phyloP scores from a whole-genome alignment of 345 rosid species.

The Salix dunnii region DNA sequence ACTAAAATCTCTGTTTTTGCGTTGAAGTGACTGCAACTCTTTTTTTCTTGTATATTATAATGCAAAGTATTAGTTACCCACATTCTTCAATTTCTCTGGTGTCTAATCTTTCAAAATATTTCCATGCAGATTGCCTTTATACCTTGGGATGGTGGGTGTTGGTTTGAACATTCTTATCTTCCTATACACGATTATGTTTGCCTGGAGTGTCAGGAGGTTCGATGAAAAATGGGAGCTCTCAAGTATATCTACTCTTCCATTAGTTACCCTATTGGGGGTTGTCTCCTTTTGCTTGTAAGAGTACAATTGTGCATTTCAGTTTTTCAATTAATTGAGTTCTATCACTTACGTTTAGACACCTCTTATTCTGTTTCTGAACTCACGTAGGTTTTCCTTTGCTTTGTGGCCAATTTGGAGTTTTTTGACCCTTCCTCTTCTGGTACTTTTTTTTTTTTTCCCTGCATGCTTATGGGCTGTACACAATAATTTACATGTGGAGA shows the following conservation, averaged over 20 bases:
- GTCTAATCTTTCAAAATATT: slow-evolving; percentile 1
- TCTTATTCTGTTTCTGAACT: slow-evolving; percentile 14
- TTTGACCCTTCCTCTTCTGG: slow-evolving; percentile 95
- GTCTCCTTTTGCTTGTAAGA: slow-evolving; percentile 87
- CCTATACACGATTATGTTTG: slow-evolving; percentile 67
- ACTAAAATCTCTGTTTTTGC: neutral
- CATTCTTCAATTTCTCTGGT: slow-evolving; percentile 6
- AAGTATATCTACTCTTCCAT: slow-evolving; percentile 74
- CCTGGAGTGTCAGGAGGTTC: slow-evolving; percentile 78
- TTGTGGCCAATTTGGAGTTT: slow-evolving; percentile 96
- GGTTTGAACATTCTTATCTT: slow-evolving; percentile 61
- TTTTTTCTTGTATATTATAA: neutral
- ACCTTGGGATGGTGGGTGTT: slow-evolving; percentile 67
- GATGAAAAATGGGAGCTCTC: slow-evolving; percentile 90
- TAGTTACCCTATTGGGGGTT: slow-evolving; percentile 73
- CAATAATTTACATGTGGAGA: neutral
- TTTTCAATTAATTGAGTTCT: slow-evolving; percentile 9
- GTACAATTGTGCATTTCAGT: neutral
- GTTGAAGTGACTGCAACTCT: neutral
- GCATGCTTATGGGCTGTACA: slow-evolving; percentile 4
- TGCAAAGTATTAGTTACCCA: neutral
- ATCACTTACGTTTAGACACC: slow-evolving; percentile 1
- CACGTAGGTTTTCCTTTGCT: slow-evolving; percentile 66
- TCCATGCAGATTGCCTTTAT: slow-evolving; percentile 73
- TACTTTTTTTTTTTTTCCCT: slow-evolving; percentile 16